Conservation (phyloP, 306 rosid genomes). For the Prunus padus region DNA sequence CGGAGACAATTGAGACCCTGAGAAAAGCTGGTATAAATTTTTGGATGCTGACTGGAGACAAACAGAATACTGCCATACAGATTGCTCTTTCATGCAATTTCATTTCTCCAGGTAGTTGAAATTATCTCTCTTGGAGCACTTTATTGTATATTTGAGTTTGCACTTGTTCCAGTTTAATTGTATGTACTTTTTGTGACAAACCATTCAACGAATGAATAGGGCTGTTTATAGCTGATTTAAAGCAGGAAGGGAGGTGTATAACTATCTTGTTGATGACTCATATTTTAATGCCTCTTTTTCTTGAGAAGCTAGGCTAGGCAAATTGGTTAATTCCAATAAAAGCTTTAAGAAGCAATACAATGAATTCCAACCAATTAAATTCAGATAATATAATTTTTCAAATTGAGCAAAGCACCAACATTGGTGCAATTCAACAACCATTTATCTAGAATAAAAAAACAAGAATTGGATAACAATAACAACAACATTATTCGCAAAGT, state of each 20-base stretch:
- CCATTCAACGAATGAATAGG: background rate
- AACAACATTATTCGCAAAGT: no score
- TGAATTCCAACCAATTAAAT: no score
- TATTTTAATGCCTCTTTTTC: background rate
- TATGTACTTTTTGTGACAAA: constrained; percentile 3
- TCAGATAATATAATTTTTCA: no score
- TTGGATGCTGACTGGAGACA: constrained; percentile 99
- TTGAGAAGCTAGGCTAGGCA: no score
- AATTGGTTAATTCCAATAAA: no score
- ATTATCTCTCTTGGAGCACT: constrained; percentile 7
- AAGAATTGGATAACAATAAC: no score
- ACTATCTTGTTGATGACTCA: constrained; percentile 3
- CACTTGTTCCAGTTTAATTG: constrained; percentile 16
- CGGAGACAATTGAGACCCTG: constrained; percentile 86
- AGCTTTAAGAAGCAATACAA: no score
- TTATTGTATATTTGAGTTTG: background rate
- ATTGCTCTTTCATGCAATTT: constrained; percentile 97
- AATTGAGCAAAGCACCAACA: no score
- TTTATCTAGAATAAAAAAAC: no score
- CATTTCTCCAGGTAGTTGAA: constrained; percentile 82
- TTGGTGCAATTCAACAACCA: no score
- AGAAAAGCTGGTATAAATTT: constrained; percentile 98
- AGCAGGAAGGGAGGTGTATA: background rate
- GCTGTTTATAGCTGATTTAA: background rate
- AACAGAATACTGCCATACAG: constrained; percentile 94